Base-by-base conservation (phyloP, 768 basidiomycete species). In the Butyriboletus loyo region DNA sequence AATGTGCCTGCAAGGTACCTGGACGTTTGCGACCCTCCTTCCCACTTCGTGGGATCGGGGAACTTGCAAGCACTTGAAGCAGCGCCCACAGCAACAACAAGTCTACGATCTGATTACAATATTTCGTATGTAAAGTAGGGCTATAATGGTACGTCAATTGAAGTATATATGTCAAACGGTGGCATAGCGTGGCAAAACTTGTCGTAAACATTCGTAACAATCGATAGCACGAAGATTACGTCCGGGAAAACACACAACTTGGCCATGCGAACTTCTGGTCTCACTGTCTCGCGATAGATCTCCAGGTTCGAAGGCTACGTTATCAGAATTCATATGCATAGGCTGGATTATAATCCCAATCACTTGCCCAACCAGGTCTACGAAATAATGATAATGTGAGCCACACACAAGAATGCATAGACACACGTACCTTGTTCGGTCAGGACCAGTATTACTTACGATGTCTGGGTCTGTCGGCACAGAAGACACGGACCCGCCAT, bases 341-440 rank as follows among this genome's bases (percentile, higher is more conserved):
- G n/a, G 8, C 1, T 21, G 53, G 31, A 34, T 58, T 52, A 10
- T 47, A 45, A n/a, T 57, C 39, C 65, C 65, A 65, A 34, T 65
- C 62, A 21, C 49, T 49, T n/a, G 54, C 55, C 56, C 57, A 64
- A 34, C 53, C 41, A 32, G 40, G 32, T 39, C 59, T 59, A 19
- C 9, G 36, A 14, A 27, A 24, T 17, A 21, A 35, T 41, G 51
- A 24, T 17, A 21, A 35, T 41, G 51, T 51, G 4, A 59, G 47
- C 13, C n/a, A 28, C 21, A 27, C 4, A 3, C 30, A 4, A 45
- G 25, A 42, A 44, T 34, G 9, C 17, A 34, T 21, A 22, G 10
- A 25, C n/a, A 40, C 27, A 50, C 54, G 21, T 31, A 64, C 67
- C 51, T 56, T 25, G 60, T 9, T 40, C 50, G 58, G 32, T 27